phyloP scores from a whole-genome alignment of 2,329 filamentous ascomycete species.

The Claviceps maximensis region DNA sequence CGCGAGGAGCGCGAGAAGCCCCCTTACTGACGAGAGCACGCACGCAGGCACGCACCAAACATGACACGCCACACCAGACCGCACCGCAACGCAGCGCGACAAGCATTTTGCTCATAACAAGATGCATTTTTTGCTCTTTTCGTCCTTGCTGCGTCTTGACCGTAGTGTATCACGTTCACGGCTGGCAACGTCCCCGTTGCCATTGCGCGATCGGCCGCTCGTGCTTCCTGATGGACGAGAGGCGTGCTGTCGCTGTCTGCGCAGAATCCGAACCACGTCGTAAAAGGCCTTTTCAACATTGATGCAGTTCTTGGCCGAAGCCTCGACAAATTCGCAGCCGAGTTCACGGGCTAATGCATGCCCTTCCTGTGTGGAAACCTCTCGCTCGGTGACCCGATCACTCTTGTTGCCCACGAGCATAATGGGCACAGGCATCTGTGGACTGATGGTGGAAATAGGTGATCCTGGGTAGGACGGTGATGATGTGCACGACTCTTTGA shows the following conservation, averaged over 20 bases:
- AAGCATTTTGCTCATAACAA: constrained; percentile 22
- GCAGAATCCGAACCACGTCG: constrained; percentile 84
- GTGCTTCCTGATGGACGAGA: constrained; percentile 24
- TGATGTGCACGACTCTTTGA: constrained; percentile 77
- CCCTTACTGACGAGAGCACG: neutral
- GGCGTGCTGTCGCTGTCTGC: constrained; percentile 60
- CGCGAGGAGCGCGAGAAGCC: neutral
- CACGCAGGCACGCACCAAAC: neutral
- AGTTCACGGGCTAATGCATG: constrained; percentile 82
- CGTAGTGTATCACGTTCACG: constrained; percentile 19
- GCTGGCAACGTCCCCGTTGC: constrained; percentile 22
- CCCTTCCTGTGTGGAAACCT: constrained; percentile 93
- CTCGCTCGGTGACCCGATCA: constrained; percentile 87
- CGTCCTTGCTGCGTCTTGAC: constrained; percentile 21
- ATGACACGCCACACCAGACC: neutral
- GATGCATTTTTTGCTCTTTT: constrained; percentile 25
- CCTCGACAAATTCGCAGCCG: constrained; percentile 92
- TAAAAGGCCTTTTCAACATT: constrained; percentile 98
- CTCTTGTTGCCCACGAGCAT: constrained; percentile 99
- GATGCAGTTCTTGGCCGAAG: constrained; percentile 94
- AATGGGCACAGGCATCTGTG: constrained; percentile 66
- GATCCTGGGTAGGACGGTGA: constrained; percentile 68
- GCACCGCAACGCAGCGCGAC: neutral
- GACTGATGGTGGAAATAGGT: constrained; percentile 46
- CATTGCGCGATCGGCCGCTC: constrained; percentile 24